Evolutionary conservation across 1,284 basidiomycete species (phyloP).

Genomic region (Irpex sp.): DNA sequence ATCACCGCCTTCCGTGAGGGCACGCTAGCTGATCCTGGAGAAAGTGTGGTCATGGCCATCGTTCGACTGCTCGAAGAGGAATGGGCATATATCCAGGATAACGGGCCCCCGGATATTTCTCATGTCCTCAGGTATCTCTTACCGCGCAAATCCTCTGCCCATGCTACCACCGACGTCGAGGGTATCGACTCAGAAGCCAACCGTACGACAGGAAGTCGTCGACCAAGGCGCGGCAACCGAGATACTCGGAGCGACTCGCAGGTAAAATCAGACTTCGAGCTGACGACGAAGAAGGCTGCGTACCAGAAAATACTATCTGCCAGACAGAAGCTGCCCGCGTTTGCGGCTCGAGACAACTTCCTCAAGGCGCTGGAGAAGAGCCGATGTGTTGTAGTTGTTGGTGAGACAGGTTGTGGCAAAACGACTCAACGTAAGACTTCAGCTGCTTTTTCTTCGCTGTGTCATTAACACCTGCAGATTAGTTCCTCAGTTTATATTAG

Average conservation of each 20-base stretch:
- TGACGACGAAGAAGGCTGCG: conserved; percentile 38
- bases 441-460: not conserved
- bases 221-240: conserved; percentile 5
- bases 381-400: conserved; percentile 77
- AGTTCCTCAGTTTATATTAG: conserved; percentile 88
- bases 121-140: conserved; percentile 60
- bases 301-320: conserved; percentile 55
- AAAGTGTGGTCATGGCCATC: conserved; percentile 71
- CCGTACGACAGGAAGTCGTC: conserved; percentile 15
- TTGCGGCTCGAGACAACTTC: conserved; percentile 61
- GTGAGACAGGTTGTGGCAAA: conserved; percentile 90
- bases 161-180: not conserved
- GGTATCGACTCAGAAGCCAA: not conserved
- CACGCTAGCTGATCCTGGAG: conserved; percentile 57
- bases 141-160: conserved; percentile 23
- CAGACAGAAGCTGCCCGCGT: conserved; percentile 73
- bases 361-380: conserved; percentile 51
- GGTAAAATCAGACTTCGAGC: conserved; percentile 52
- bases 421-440: conserved; percentile 65
- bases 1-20: conserved; percentile 48
- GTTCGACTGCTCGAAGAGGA: conserved; percentile 71
- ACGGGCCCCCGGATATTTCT: conserved; percentile 70
- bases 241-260: conserved; percentile 46
- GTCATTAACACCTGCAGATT: conserved; percentile 3
- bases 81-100: conserved; percentile 59